A percentile compares a stretch with the other conserved stretches of the same genome.
Evolutionary conservation across 768 basidiomycete genomes (phyloP).

Genomic region (Pholiota conissans): DNA sequence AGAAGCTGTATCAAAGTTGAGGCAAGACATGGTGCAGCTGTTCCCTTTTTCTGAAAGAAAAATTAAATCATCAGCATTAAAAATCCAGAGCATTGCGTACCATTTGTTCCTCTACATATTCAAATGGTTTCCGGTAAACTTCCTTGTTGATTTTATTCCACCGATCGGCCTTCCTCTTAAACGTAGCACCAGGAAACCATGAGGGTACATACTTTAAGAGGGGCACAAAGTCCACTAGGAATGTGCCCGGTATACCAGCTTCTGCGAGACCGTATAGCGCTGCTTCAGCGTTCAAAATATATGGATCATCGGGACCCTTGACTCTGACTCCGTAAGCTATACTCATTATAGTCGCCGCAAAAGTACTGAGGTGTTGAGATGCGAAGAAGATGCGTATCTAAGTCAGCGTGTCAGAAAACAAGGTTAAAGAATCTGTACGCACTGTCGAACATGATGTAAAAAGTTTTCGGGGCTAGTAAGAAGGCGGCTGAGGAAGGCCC

Average conservation of each 20-base stretch:
- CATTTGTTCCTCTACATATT: constrained; percentile 17
- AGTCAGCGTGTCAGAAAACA: background rate
- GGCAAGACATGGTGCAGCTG: constrained; percentile 14
- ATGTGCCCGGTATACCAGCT: constrained; percentile 25
- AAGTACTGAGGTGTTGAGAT: constrained; percentile 33
- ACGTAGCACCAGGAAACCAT: constrained; percentile 41
- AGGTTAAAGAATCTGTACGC: constrained; percentile 8
- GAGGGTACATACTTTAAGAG: constrained; percentile 33
- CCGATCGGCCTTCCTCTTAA: constrained; percentile 24
- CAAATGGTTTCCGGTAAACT: constrained; percentile 17
- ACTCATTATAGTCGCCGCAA: constrained; percentile 32
- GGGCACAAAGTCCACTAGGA: constrained; percentile 25
- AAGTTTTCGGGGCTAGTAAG: constrained; percentile 15
- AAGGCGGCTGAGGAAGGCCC: constrained; percentile 38
- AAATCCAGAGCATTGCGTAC: constrained; percentile 4
- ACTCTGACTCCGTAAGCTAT: constrained; percentile 33
- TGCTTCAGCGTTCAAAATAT: constrained; percentile 33
- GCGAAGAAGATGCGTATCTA: too few species aligned
- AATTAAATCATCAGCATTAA: too few species aligned
- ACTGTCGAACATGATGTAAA: constrained; percentile 20
- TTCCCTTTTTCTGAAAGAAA: constrained; percentile 13
- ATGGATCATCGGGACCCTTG: constrained; percentile 32
- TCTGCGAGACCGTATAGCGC: constrained; percentile 24
- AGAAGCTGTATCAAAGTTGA: constrained; percentile 18
- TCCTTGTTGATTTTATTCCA: constrained; percentile 16